Evolutionary conservation across 352 stramenopile genomes (phyloP).

Genomic region (Aphanomyces invadans): DNA sequence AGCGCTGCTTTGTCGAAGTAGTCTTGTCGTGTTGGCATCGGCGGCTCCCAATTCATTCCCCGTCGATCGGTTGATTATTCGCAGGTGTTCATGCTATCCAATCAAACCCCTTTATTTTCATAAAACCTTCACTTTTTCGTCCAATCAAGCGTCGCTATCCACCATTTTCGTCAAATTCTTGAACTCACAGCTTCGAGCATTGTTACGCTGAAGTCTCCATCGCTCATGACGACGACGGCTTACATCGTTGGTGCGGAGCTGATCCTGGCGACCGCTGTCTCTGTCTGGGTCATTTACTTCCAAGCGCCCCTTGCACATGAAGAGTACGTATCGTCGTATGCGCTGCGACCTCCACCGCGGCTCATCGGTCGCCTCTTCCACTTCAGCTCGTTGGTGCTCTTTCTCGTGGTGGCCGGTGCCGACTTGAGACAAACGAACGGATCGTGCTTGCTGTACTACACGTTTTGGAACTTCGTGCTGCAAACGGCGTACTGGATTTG

Average conservation of each 20-base stretch:
- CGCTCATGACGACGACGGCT: neutral
- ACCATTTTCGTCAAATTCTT: neutral
- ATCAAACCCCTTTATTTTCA: neutral
- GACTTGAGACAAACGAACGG: conserved; percentile 48
- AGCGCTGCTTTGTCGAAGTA: no score
- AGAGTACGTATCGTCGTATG: conserved; percentile 10
- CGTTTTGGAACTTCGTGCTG: conserved; percentile 75
- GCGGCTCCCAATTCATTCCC: no score
- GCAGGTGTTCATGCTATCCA: no score
- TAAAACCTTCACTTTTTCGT: neutral
- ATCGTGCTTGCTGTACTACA: conserved; percentile 65
- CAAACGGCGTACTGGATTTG: conserved; percentile 30
- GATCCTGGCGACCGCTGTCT: neutral
- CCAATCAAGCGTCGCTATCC: neutral
- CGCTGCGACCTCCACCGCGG: conserved; percentile 1
- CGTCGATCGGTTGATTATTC: neutral
- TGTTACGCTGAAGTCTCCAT: neutral
- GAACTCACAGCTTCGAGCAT: neutral
- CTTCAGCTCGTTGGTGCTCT: conserved; percentile 36
- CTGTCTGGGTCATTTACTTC: conserved; percentile 5
- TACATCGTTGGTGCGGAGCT: conserved; percentile 5
- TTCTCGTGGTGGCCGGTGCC: conserved; percentile 45
- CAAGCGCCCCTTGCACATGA: neutral
- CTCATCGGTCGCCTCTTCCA: conserved; percentile 5
- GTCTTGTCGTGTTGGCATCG: neutral